These are phyloP conservation scores for Hortiboletus rubellus DNA, from an alignment of 1,284 basidiomycete species.

Conservation along the genomic window DNA sequence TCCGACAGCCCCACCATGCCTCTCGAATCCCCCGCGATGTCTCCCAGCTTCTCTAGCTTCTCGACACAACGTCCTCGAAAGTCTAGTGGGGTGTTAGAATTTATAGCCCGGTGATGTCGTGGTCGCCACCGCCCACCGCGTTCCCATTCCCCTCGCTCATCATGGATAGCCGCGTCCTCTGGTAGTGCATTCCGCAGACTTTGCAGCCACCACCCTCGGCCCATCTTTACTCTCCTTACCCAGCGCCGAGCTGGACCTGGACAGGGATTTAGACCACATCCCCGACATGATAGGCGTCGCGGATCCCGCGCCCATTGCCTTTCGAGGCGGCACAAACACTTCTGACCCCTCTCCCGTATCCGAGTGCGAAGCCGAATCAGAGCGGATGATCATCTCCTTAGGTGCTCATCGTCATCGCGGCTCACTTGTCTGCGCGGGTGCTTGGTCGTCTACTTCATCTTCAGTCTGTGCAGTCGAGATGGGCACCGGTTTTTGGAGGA, in stretches of 20 bases:
- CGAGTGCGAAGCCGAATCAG: constrained; percentile 1
- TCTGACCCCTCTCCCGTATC: constrained; percentile 5
- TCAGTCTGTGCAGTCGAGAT: not conserved
- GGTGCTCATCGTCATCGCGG: not conserved
- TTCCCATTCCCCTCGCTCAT: too few species aligned
- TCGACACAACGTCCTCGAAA: too few species aligned
- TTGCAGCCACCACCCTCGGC: not conserved
- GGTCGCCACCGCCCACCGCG: too few species aligned
- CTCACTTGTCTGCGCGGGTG: not conserved
- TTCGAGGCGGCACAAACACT: constrained; percentile 17
- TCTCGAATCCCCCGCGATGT: too few species aligned
- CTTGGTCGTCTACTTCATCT: not conserved
- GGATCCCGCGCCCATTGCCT: not conserved
- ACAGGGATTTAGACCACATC: constrained; percentile 26
- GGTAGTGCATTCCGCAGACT: not conserved
- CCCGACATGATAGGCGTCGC: constrained; percentile 30
- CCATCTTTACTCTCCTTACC: constrained; percentile 6
- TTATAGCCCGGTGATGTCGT: too few species aligned
- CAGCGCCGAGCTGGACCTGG: not conserved
- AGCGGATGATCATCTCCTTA: not conserved
- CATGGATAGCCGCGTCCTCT: too few species aligned
- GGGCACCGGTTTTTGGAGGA: not conserved
- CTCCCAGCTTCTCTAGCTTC: too few species aligned
- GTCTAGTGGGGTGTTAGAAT: too few species aligned
- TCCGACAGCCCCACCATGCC: too few species aligned